A percentile compares a stretch with the other conserved stretches of the same genome.
phyloP scores from a whole-genome alignment of 257 asterid genomes.

The Nicotiana undulata region DNA sequence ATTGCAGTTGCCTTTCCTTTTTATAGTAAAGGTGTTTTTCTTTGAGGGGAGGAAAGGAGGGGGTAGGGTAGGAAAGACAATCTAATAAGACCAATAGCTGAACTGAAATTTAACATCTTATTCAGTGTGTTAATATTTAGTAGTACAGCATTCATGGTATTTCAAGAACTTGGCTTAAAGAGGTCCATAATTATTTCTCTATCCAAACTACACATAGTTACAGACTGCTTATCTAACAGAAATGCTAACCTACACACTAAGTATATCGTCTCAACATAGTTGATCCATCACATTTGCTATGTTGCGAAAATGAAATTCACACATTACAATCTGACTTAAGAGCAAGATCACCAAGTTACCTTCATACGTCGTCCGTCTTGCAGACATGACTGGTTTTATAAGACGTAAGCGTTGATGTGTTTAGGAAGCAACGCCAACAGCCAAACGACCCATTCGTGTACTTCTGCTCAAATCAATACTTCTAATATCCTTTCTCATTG shows the following conservation, averaged over 20 bases:
- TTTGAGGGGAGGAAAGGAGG: too few relatives aligned
- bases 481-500: constrained; percentile 15
- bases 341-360: not conserved
- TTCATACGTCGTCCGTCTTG: not conserved
- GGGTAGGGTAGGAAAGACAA: too few relatives aligned
- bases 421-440: constrained; percentile 33
- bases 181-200: not conserved
- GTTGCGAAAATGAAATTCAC: not conserved
- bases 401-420: not conserved
- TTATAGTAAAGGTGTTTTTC: too few relatives aligned
- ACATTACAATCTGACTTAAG: not conserved
- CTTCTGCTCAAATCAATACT: constrained; percentile 16
- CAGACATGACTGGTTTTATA: not conserved
- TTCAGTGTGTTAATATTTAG: not conserved
- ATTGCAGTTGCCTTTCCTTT: not conserved
- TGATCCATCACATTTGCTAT: not conserved
- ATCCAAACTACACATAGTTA: constrained; percentile 3
- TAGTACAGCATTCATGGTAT: constrained; percentile 4
- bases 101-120: not conserved
- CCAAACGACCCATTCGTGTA: constrained; percentile 21
- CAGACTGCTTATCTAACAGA: not conserved
- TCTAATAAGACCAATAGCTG: not conserved
- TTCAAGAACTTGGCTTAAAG: not conserved
- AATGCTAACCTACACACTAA: constrained; percentile 1
- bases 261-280: not conserved